Conservation (phyloP, 225 moss, liverwort and hornwort species). For the Marchantia polymorpha region DNA sequence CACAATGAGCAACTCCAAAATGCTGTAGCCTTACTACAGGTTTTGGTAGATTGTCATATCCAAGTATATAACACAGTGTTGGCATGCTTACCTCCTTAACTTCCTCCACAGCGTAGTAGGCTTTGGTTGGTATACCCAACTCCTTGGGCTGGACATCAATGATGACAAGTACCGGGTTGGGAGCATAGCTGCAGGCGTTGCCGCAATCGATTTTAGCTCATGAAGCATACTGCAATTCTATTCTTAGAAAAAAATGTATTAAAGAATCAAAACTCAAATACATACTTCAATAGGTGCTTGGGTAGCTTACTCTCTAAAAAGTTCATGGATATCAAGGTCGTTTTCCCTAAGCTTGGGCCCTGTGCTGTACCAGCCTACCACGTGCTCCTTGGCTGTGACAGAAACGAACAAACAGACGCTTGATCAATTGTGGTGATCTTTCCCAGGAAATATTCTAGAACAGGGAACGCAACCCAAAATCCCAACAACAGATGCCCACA, state of each 20-base stretch:
- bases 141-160: conserved; percentile 98
- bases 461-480: background rate
- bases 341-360: conserved; percentile 99
- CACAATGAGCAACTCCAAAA: no score
- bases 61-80: background rate
- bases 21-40: no score
- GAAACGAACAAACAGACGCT: conserved; percentile 2
- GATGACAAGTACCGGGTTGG: conserved; percentile 95
- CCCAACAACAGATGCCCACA: background rate
- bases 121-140: conserved; percentile 97
- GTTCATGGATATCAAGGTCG: conserved; percentile 84
- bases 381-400: conserved; percentile 63
- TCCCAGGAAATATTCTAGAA: background rate
- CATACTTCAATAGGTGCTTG: background rate
- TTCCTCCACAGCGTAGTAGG: conserved; percentile 97
- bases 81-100: conserved; percentile 63
- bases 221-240: background rate
- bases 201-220: conserved; percentile 6
- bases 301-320: conserved; percentile 57
- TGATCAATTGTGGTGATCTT: background rate
- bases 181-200: conserved; percentile 67
- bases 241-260: background rate
- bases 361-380: conserved; percentile 94
- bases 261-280: background rate
- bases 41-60: no score